phyloP scores from a whole-genome alignment of 2,329 filamentous ascomycete species.

The Fusarium poae region DNA sequence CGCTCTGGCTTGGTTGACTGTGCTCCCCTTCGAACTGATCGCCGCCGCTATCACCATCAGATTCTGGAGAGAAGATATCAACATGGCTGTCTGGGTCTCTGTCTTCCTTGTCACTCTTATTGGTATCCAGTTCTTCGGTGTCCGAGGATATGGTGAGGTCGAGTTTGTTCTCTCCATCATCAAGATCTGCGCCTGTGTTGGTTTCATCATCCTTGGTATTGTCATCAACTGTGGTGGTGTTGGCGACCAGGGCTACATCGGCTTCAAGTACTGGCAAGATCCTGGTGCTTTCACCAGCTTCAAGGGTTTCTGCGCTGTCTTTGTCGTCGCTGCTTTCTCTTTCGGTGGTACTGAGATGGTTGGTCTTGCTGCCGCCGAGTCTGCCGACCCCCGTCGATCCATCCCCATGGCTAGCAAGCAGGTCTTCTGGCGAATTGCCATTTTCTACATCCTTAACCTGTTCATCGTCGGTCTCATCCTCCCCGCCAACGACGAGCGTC shows the following conservation, averaged over 20 bases:
- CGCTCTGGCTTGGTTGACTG: conserved; percentile 86
- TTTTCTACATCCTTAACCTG: conserved; percentile 90
- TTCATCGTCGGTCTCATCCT: conserved; percentile 86
- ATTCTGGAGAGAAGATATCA: conserved; percentile 77
- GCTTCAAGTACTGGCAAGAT: conserved; percentile 78
- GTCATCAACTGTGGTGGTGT: conserved; percentile 87
- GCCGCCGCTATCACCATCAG: conserved; percentile 86
- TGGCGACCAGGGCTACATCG: conserved; percentile 80
- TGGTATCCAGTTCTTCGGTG: conserved; percentile 86
- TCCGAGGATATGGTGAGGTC: conserved; percentile 89
- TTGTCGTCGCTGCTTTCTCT: conserved; percentile 79
- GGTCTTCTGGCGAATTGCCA: conserved; percentile 92
- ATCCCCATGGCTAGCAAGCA: conserved; percentile 91
- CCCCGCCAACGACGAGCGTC: conserved; percentile 74
- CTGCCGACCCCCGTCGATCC: conserved; percentile 80
- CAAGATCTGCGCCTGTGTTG: conserved; percentile 78
- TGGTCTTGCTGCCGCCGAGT: conserved; percentile 82
- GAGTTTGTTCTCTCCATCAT: conserved; percentile 89
- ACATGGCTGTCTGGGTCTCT: conserved; percentile 82
- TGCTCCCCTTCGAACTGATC: conserved; percentile 87
- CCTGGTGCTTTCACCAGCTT: conserved; percentile 88
- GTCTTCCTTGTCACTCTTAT: conserved; percentile 84
- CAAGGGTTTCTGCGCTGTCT: conserved; percentile 82
- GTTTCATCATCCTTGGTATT: conserved; percentile 81
- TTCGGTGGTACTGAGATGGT: conserved; percentile 83